Evolutionary conservation across 495 filamentous ascomycete genomes (phyloP), one percentile per base, ranked within the genome.

Genomic region (Xanthoparmelia taractica): DNA sequence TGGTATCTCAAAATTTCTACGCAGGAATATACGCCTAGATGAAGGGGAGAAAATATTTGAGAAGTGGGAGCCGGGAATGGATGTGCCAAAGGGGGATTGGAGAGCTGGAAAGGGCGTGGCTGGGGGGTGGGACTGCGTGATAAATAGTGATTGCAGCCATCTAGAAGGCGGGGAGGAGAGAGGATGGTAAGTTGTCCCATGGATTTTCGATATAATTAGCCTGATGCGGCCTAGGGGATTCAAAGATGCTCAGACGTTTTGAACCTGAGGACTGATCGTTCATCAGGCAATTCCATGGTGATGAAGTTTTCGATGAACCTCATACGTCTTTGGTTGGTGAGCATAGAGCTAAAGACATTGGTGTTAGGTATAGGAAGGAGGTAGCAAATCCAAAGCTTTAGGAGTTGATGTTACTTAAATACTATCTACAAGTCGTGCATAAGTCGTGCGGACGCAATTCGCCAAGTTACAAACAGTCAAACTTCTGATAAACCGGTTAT

Each of bases 91-190:
- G 55, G 69, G 79, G 17, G 69, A 75, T 18, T 92, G 88, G 88
- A 77, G 76, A 66, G 74, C 70, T 55, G 85, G 84, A 0, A 81
- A 77, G n/a, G 90, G 87, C 11, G 85, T 96, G 54, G 77, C 79
- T 6, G 90, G 91, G 61, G 88, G 87, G 17, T 98, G 94, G 94
- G 79, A 86, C 27, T 89, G 88, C 71, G 78, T 84, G 57, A 63
- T 81, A 59, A 92, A 96, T 77, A 88, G 90, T 13, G 90, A 96
- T 73, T 96, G 92, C 69, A 83, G 80, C 57, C 90, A 88, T 75
- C 71, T 98, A 69, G 81, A 78, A 36, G 78, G 78, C 47, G 94
- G 94, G 8, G 90, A 91, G 66, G 93, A 97, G 75, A 80, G 93
- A 71, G 89, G 89, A 66, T 97, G 92, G 91, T 93, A 68, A 79